phyloP scores from a whole-genome alignment of 1,284 basidiomycete species.

The Pisolithus thermaeus region DNA sequence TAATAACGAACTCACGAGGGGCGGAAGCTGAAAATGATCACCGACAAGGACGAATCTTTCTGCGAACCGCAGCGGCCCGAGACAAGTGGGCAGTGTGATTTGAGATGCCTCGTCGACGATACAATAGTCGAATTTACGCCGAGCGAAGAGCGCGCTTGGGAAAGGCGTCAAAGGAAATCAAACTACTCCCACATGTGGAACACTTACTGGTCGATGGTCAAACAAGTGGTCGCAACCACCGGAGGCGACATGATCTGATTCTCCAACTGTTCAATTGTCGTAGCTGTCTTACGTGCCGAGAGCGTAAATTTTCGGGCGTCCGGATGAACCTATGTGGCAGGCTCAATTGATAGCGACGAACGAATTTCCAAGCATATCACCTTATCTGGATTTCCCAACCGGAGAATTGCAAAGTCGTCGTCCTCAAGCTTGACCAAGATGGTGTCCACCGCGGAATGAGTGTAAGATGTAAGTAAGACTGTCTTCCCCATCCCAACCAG shows the following conservation, averaged over 20 bases:
- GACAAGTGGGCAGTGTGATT: slow-evolving; percentile 92
- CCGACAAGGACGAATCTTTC: slow-evolving; percentile 93
- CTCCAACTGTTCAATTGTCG: slow-evolving; percentile 74
- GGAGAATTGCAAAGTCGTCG: slow-evolving; percentile 67
- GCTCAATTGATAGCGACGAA: slow-evolving; percentile 2
- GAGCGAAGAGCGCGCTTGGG: slow-evolving; percentile 74
- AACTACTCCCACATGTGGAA: neutral
- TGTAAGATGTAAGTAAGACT: slow-evolving; percentile 88
- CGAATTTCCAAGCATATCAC: slow-evolving; percentile 33
- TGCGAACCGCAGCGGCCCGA: slow-evolving; percentile 89
- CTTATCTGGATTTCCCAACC: slow-evolving; percentile 90
- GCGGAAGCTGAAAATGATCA: slow-evolving; percentile 96
- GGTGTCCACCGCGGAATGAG: slow-evolving; percentile 96
- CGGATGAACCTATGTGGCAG: slow-evolving; percentile 61
- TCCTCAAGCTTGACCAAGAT: slow-evolving; percentile 80
- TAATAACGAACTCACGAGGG: slow-evolving; percentile 52
- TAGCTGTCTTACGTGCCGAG: slow-evolving; percentile 46
- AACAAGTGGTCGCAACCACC: slow-evolving; percentile 93
- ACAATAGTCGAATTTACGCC: slow-evolving; percentile 91
- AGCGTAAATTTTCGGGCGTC: slow-evolving; percentile 71
- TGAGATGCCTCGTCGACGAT: slow-evolving; percentile 99
- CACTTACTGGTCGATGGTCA: slow-evolving; percentile 88
- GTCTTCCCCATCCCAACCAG: slow-evolving; percentile 81
- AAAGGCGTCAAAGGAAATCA: neutral
- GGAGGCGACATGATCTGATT: slow-evolving; percentile 78